Conservation (phyloP, 495 filamentous ascomycete genomes). For the Neurospora intermedia region DNA sequence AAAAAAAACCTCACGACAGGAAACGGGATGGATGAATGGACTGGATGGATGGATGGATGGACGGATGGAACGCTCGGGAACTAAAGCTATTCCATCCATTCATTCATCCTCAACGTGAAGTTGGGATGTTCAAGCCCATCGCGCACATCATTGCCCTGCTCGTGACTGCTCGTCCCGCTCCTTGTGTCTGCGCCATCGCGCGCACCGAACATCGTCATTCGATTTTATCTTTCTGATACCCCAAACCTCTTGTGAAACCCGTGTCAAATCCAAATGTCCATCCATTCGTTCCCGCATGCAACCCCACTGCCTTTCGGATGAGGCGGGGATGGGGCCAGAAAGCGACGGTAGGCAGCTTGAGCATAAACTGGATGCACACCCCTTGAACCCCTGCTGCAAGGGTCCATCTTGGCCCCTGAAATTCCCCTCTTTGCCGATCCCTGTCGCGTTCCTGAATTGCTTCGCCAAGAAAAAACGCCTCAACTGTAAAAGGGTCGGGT, state of each 20-base stretch:
- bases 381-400: not conserved
- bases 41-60: too few relatives aligned
- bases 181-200: not conserved
- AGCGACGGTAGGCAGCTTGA: not conserved
- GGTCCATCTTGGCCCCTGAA: not conserved
- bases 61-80: not conserved
- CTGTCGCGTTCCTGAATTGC: not conserved
- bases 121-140: not conserved
- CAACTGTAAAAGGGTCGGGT: not conserved
- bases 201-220: not conserved
- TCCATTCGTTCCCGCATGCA: not conserved
- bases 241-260: not conserved
- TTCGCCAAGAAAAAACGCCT: not conserved
- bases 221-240: not conserved
- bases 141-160: not conserved
- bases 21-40: too few relatives aligned
- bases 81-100: not conserved
- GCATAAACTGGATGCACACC: not conserved
- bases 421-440: not conserved
- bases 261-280: not conserved
- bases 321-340: not conserved
- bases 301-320: not conserved
- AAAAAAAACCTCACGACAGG: too few relatives aligned
- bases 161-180: not conserved
- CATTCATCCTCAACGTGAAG: not conserved